These are phyloP conservation scores for Kalanchoe fedtschenkoi DNA, from an alignment of 164 flowering plant species.

Conservation along the genomic window DNA sequence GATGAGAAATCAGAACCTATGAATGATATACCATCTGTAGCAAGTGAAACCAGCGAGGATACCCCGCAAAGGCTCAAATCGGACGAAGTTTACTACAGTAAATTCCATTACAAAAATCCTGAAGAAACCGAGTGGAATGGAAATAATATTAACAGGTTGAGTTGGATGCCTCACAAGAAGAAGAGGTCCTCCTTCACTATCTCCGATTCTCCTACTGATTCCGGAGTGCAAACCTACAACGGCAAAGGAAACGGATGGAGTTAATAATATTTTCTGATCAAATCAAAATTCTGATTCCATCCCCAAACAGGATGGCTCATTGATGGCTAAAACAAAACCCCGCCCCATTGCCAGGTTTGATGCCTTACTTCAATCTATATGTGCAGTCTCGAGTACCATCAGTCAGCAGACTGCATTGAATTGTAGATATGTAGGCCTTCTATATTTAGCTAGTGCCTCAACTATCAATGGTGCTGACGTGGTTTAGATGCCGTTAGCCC, in stretches of 20 bases:
- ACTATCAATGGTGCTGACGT: neutral
- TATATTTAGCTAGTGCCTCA: neutral
- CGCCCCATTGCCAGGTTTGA: neutral
- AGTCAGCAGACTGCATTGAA: neutral
- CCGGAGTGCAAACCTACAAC: constrained; percentile 31
- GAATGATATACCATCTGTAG: constrained; percentile 26
- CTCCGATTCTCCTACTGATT: constrained; percentile 23
- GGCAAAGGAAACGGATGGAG: constrained; percentile 34
- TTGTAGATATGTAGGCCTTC: neutral
- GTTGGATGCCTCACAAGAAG: constrained; percentile 64
- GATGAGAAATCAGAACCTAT: constrained; percentile 17
- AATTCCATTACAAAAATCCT: neutral
- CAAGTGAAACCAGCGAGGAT: constrained; percentile 38
- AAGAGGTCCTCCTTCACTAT: constrained; percentile 48
- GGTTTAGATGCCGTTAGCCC: neutral
- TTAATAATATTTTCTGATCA: constrained; percentile 10
- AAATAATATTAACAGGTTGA: constrained; percentile 27
- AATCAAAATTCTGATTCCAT: neutral
- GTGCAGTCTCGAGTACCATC: no score
- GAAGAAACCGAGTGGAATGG: constrained; percentile 20
- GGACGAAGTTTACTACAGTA: constrained; percentile 11
- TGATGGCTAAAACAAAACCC: neutral
- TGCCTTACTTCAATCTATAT: neutral
- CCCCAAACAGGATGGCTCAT: neutral
- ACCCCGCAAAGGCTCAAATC: constrained; percentile 20